These are phyloP conservation scores for Odonthalia washingtoniensis DNA, from an alignment of 31 red algal genomes.

Conservation along the genomic window DNA sequence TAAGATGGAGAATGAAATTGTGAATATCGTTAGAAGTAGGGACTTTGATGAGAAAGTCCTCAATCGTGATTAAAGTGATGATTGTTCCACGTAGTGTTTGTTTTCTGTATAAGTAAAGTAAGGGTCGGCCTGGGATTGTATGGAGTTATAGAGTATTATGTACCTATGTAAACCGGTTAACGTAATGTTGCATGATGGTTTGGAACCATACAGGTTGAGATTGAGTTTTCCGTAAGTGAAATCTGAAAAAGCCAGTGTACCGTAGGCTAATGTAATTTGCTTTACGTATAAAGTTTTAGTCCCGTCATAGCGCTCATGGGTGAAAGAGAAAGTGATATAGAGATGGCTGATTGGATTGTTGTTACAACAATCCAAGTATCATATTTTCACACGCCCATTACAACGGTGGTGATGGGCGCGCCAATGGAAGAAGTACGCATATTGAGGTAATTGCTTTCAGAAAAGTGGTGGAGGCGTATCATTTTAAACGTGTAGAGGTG, in stretches of 20 bases:
- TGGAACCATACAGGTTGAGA: too few species aligned
- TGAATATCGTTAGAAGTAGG: too few species aligned
- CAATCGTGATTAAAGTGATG: too few species aligned
- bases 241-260: neutral
- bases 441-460: neutral
- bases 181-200: too few species aligned
- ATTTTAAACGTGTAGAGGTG: neutral
- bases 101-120: too few species aligned
- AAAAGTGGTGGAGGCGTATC: neutral
- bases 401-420: neutral
- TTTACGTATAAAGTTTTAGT: conserved; percentile 1
- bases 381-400: neutral
- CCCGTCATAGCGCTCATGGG: conserved; percentile 12
- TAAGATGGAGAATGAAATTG: too few species aligned
- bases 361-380: neutral
- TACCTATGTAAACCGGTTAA: too few species aligned
- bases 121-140: too few species aligned
- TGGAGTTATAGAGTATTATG: too few species aligned
- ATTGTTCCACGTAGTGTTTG: too few species aligned
- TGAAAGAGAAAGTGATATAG: conserved; percentile 18
- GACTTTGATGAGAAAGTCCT: too few species aligned
- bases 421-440: neutral
- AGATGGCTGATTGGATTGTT: conserved; percentile 9
- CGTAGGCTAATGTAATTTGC: conserved; percentile 24
- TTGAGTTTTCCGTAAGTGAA: too few species aligned